Evolutionary conservation across 1,284 basidiomycete genomes (phyloP).

Genomic region (Anthracocystis walkeri): DNA sequence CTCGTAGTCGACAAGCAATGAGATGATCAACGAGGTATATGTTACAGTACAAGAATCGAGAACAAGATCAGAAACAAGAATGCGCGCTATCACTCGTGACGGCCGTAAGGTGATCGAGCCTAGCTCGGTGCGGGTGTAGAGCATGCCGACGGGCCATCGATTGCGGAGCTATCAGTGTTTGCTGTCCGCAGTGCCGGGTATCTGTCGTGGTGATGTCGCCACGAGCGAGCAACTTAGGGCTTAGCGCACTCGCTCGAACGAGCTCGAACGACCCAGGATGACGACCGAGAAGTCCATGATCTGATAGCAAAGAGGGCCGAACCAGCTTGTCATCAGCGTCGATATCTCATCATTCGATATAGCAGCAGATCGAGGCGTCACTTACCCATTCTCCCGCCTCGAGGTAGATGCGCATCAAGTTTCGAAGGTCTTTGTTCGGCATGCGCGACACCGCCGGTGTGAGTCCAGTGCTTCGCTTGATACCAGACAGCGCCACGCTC

Average conservation of each 20-base stretch:
- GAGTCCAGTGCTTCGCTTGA: constrained; percentile 67
- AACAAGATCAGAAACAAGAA: background rate
- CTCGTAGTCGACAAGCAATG: background rate
- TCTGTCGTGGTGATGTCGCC: background rate
- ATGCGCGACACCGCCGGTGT: constrained; percentile 59
- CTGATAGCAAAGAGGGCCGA: constrained; percentile 8
- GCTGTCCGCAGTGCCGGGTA: constrained; percentile 11
- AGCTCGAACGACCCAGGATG: constrained; percentile 64
- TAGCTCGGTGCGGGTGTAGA: background rate
- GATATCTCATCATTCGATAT: background rate
- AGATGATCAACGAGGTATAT: constrained; percentile 4
- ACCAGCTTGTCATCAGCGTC: constrained; percentile 11
- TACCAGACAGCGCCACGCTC: constrained; percentile 63
- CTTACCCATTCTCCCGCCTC: constrained; percentile 69
- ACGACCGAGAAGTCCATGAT: constrained; percentile 67
- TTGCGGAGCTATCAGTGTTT: background rate
- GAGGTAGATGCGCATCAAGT: constrained; percentile 63
- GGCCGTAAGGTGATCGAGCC: background rate
- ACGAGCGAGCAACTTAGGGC: no score
- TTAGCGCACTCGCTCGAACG: constrained; percentile 66
- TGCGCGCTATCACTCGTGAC: background rate
- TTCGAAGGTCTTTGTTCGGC: constrained; percentile 64
- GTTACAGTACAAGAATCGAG: background rate
- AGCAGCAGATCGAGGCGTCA: background rate
- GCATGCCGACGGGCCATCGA: background rate